Conservation (phyloP, 208 protist genomes). For the Leishmania tropica region DNA sequence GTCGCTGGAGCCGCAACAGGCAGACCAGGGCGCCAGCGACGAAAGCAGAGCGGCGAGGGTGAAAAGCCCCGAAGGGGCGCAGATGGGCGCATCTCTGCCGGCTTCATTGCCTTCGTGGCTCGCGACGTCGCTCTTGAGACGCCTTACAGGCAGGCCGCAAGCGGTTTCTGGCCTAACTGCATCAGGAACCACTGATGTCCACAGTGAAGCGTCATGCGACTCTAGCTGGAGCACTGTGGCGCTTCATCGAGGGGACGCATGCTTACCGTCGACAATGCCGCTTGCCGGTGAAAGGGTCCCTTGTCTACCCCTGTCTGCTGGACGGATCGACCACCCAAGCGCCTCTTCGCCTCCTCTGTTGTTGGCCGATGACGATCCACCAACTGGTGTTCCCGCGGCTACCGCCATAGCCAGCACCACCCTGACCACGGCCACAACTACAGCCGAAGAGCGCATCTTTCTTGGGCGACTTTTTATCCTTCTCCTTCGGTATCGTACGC, state of each 20-base stretch:
- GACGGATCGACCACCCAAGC: not conserved
- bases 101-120: not conserved
- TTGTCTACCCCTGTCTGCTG: not conserved
- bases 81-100: not conserved
- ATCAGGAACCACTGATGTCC: not conserved
- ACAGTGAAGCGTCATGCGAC: not conserved
- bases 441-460: slow-evolving; percentile 25
- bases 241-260: not conserved
- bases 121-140: not conserved
- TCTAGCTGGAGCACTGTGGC: slow-evolving; percentile 4
- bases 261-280: not conserved
- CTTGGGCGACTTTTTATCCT: slow-evolving; percentile 49
- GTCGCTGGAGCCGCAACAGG: not conserved
- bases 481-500: slow-evolving; percentile 59
- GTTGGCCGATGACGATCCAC: not conserved
- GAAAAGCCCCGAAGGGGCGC: not conserved
- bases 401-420: not conserved
- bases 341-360: not conserved
- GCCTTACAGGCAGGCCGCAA: not conserved
- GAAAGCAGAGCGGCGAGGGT: not conserved
- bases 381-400: not conserved
- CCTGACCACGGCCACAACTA: not conserved
- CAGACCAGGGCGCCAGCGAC: not conserved
- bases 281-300: too few species aligned
- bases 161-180: not conserved